Evolutionary conservation across 2,329 filamentous ascomycete species (phyloP), one percentile per base, ranked within the genome.

Genomic region (Pseudopithomyces maydicus): DNA sequence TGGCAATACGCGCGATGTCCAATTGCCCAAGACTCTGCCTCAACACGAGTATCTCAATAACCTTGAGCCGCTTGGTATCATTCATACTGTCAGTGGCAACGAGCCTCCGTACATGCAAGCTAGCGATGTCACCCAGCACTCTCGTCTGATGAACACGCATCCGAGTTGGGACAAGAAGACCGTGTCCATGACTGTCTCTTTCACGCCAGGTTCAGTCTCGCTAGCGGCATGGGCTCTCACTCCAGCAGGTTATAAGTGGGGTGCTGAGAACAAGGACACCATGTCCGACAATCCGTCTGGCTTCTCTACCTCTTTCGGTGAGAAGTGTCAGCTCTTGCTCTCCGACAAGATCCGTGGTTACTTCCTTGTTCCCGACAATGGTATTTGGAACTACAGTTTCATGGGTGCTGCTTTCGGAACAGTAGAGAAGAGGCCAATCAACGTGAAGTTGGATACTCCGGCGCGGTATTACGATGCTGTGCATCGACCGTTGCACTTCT

Each of bases 311-410:
- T 87, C 82, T 56, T 96, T 98, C 86, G 95, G 95, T 51, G 90
- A 96, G 78, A 98, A 98, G 81, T 92, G 92, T 67, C 96, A 99
- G 80, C 81, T 99, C 54, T 81, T 99, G 26, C 85, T 99, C 52
- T 96, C 91, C 63, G 94, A 97, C 68, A 91, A 93, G 76, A 97
- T 97, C 75, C 87, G 90, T 66, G 96, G 95, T 26, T 98, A 93
- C 81, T 99, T 99, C 86, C 81, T 99, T 54, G 92, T 98, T 20
- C 95, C 95, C 0, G 93, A 97, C 71, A 89, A 89, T 53, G 88
- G 88, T 61, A 84, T 90, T 59, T 99, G 95, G 95, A 99, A 99
- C 78, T 99, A 97, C 81, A 95, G 90, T 76, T 99, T 99, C 83
- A 92, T 98, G 88, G 95, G 95, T 54, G 92, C 88, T 64, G 88